phyloP scores from a whole-genome alignment of 2,329 filamentous ascomycete genomes.

The Bipolaris cookei region DNA sequence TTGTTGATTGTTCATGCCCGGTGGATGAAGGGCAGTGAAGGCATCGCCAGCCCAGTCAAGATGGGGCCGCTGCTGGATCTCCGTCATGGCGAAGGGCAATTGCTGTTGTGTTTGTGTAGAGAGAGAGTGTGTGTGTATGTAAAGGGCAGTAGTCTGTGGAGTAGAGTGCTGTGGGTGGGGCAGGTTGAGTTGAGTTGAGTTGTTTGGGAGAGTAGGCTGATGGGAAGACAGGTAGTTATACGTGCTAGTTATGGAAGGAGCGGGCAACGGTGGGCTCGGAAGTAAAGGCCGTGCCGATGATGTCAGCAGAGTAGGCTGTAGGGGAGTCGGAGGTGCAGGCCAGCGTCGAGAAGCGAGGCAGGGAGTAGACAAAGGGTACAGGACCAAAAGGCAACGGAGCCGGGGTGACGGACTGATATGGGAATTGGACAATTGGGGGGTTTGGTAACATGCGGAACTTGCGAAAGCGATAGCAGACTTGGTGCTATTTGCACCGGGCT shows the following conservation, averaged over 20 bases:
- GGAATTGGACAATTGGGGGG: conserved; percentile 17
- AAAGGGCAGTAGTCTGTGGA: not conserved
- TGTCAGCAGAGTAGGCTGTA: not conserved
- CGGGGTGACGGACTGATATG: conserved; percentile 8
- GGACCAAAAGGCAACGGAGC: conserved; percentile 7
- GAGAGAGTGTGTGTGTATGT: not conserved
- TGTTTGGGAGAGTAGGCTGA: not conserved
- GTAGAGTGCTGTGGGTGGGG: not conserved
- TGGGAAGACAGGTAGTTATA: not conserved
- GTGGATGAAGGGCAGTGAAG: conserved; percentile 34
- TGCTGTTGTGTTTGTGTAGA: not conserved
- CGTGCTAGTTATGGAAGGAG: not conserved
- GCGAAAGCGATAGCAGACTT: conserved; percentile 15
- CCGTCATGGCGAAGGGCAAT: conserved; percentile 22
- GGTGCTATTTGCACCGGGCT: not conserved
- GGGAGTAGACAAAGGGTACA: not conserved
- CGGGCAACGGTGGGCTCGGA: not conserved
- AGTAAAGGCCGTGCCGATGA: not conserved
- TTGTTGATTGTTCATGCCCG: conserved; percentile 14
- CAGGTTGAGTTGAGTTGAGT: not conserved
- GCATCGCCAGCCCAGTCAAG: conserved; percentile 41
- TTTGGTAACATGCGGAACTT: conserved; percentile 14
- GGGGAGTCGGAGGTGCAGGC: not conserved
- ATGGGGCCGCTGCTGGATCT: conserved; percentile 24
- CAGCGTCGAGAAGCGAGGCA: not conserved